Percentiles rank a stretch among this genome's conserved stretches.
Conservation (phyloP, 148 eudicot genomes). For the Hydrangea macrophylla region DNA sequence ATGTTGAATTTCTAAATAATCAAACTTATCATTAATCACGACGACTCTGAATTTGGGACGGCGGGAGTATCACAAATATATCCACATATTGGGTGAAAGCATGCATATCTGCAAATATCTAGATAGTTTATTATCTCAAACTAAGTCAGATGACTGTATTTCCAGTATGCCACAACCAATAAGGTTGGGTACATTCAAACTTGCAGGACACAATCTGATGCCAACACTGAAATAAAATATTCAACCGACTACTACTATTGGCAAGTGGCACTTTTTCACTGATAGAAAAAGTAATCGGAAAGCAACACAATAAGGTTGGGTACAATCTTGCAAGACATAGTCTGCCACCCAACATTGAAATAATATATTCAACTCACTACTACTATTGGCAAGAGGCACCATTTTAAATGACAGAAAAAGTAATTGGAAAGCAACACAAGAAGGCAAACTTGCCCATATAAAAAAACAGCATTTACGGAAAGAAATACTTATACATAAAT, state of each 20-base stretch:
- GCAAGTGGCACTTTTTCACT: background rate
- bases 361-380: background rate
- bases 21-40: no score
- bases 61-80: no score
- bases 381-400: background rate
- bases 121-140: no score
- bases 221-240: background rate
- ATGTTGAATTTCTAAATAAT: no score
- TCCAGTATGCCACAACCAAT: no score
- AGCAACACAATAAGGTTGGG: background rate
- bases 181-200: no score
- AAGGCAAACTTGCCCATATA: background rate
- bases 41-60: no score
- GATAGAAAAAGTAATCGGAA: background rate
- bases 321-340: background rate
- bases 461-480: constrained; percentile 11
- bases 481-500: no score
- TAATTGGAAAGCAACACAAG: background rate
- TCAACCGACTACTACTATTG: background rate
- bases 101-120: no score
- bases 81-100: no score
- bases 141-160: no score
- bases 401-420: background rate
- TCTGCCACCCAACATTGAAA: background rate
- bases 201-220: background rate